A percentile compares a stretch with the other conserved stretches of the same genome.
These are phyloP conservation scores for Hypoxylon sp. DNA, from an alignment of 2,329 filamentous ascomycete genomes.

Conservation along the genomic window DNA sequence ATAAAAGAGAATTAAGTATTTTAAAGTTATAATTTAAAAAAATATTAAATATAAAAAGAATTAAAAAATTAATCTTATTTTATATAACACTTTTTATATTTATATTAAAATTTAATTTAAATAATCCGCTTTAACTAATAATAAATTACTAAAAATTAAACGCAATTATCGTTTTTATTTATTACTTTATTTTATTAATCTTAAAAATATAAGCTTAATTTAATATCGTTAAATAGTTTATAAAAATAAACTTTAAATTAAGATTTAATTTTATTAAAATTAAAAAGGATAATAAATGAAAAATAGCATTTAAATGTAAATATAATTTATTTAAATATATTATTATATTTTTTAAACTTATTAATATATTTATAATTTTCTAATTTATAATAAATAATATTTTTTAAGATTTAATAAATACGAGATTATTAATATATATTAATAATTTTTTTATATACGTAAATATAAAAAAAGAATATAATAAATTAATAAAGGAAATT, in stretches of 20 bases:
- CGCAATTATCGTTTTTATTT: neutral
- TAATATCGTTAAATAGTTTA: neutral
- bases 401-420: conserved; percentile 2
- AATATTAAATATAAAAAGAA: neutral
- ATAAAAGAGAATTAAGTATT: neutral
- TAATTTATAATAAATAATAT: conserved; percentile 6
- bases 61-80: neutral
- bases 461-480: neutral
- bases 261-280: conserved; percentile 1
- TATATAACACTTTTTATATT: neutral
- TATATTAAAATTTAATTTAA: neutral
- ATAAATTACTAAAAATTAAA: neutral
- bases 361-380: neutral
- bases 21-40: neutral
- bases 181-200: neutral
- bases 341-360: neutral
- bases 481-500: conserved; percentile 1
- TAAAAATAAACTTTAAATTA: neutral
- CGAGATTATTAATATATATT: neutral
- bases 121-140: neutral
- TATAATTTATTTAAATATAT: conserved; percentile 1
- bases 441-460: neutral
- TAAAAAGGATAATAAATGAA: neutral
- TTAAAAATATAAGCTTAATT: neutral
- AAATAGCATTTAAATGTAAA: conserved; percentile 3